Base-by-base conservation (phyloP, 306 rosid species). In the Vigna angularis region DNA sequence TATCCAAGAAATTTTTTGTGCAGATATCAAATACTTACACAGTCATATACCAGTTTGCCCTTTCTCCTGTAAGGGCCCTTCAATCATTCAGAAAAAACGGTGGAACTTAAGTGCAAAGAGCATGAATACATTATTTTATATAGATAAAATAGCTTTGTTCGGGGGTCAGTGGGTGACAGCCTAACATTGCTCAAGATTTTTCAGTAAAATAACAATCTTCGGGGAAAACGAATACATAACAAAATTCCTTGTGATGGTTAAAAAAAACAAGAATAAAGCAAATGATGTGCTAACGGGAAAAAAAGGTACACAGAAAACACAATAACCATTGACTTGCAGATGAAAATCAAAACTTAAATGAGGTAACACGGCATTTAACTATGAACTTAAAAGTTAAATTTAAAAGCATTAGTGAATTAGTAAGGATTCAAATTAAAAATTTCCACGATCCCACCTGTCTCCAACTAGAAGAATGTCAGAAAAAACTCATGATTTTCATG, bases 1-100 rank as follows among this genome's bases (percentile, higher is more conserved):
- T 78, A 68, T 59, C 77, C 57, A 81, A 74, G 12, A 53, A 72
- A 58, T 4, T 1, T 14, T 11, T 30, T 7, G 59, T 28, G 57
- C 36, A 14, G 71, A 65, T 71, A 75, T 57, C 74, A 63, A 64
- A 86, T 79, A 79, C 90, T 86, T 79, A 89, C 90, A 81, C 48
- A 76, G 69, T 61, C 77, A 78, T 61, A 61, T 69, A 61, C 61
- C 72, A 77, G 75, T 79, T 79, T 73, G 72, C 81, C 79, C 83
- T 36, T 70, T 73, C 70, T 74, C 66, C 83, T 13, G 73, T 62
- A 86, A 81, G 73, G 82, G 78, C 80, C 77, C 87, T 56, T 80
- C 85, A 85, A 63, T 75, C 51, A 76, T 75, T 76, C 70, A 80
- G 52, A 83, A 75, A 77, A 85, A 77, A 66, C 74, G 82, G 77